These are phyloP conservation scores for Oenanthe sinensis DNA, from an alignment of 129 eudicot genomes.

Conservation along the genomic window DNA sequence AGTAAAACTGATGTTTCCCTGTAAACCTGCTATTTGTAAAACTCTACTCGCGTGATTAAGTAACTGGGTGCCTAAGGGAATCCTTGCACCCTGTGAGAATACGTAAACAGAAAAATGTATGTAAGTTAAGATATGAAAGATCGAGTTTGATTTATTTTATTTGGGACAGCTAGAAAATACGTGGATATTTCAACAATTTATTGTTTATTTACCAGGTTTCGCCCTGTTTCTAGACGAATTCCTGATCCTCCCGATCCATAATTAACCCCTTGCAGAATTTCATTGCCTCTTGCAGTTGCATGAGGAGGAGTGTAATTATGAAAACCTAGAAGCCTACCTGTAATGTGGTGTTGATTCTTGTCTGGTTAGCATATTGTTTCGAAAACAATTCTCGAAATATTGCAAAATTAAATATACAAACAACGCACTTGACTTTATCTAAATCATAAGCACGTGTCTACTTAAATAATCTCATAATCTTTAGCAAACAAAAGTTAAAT, in stretches of 20 bases:
- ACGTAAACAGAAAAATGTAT: neutral
- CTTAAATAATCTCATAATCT: too few species aligned
- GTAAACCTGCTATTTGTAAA: slow-evolving; percentile 17
- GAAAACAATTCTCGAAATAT: neutral
- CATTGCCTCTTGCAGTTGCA: slow-evolving; percentile 18
- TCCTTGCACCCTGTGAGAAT: slow-evolving; percentile 30
- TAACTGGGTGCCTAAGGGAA: slow-evolving; percentile 36
- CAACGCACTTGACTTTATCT: neutral
- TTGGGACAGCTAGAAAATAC: too few species aligned
- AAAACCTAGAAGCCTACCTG: slow-evolving; percentile 28
- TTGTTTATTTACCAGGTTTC: slow-evolving; percentile 11
- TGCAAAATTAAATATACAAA: neutral
- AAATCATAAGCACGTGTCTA: neutral
- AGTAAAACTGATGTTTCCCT: slow-evolving; percentile 16
- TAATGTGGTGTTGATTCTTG: neutral
- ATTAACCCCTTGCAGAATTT: slow-evolving; percentile 22
- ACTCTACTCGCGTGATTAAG: slow-evolving; percentile 24
- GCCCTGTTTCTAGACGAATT: slow-evolving; percentile 25
- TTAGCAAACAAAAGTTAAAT: too few species aligned
- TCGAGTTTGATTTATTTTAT: too few species aligned
- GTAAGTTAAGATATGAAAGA: too few species aligned
- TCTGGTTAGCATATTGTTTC: neutral
- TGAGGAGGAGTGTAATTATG: slow-evolving; percentile 19
- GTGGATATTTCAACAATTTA: neutral
- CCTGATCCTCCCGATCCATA: slow-evolving; percentile 40